These are phyloP conservation scores for Leccinum longicurvipes DNA, from an alignment of 768 basidiomycete genomes.

Conservation along the genomic window DNA sequence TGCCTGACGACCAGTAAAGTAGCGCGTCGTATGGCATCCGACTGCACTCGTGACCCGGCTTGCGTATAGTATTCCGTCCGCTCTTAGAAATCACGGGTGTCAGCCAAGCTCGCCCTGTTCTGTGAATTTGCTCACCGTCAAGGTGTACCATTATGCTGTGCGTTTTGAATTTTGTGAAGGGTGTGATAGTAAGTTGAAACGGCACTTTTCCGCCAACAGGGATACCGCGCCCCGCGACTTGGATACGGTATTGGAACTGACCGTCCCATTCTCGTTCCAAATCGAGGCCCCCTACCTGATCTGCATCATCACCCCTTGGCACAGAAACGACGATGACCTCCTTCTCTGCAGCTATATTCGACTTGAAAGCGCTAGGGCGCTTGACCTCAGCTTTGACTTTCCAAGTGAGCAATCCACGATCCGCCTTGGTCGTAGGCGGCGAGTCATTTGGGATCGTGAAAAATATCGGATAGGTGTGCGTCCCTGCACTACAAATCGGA, in stretches of 20 bases:
- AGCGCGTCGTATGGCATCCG: constrained; percentile 60
- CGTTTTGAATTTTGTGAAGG: constrained; percentile 79
- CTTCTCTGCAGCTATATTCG: constrained; percentile 63
- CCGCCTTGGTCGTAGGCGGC: constrained; percentile 73
- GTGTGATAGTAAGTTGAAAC: constrained; percentile 76
- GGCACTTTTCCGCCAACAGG: constrained; percentile 82
- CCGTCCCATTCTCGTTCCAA: constrained; percentile 91
- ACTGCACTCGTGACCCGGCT: constrained; percentile 61
- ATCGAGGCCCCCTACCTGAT: constrained; percentile 74
- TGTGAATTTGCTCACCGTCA: constrained; percentile 62
- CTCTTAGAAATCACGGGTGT: constrained; percentile 43
- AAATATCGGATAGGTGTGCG: constrained; percentile 91
- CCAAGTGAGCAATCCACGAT: constrained; percentile 78
- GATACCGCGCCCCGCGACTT: constrained; percentile 71
- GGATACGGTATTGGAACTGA: constrained; percentile 78
- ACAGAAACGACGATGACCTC: constrained; percentile 74
- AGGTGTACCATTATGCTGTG: constrained; percentile 68
- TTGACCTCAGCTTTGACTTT: constrained; percentile 76
- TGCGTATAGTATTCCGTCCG: constrained; percentile 77
- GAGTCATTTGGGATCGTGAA: constrained; percentile 79
- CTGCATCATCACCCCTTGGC: constrained; percentile 46
- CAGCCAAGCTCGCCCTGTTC: neutral
- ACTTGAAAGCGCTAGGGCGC: constrained; percentile 74
- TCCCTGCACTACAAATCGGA: constrained; percentile 67
- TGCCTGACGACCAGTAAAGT: constrained; percentile 62